phyloP scores from a whole-genome alignment of 768 basidiomycete genomes.

The Russula sp. region DNA sequence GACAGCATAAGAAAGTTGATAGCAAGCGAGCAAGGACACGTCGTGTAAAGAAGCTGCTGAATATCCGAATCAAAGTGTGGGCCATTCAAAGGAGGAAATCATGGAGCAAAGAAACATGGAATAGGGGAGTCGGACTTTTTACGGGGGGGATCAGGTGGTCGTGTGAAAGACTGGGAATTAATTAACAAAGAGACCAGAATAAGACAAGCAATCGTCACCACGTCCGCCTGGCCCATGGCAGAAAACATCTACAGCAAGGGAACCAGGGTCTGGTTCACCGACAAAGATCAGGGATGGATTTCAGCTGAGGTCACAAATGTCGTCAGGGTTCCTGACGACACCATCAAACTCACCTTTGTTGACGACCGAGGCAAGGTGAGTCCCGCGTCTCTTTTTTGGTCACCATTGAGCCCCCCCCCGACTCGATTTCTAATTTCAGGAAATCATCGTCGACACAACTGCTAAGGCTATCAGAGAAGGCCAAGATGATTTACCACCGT shows the following conservation, averaged over 20 bases:
- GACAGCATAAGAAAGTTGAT: constrained; percentile 40
- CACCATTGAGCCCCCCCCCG: not conserved
- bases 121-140: too few species aligned
- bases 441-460: constrained; percentile 73
- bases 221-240: constrained; percentile 49
- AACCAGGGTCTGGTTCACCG: constrained; percentile 87
- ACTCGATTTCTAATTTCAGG: constrained; percentile 39
- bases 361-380: constrained; percentile 90
- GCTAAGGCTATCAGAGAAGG: constrained; percentile 75
- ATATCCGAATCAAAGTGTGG: not conserved
- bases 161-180: constrained; percentile 11
- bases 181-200: not conserved
- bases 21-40: constrained; percentile 38
- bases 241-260: constrained; percentile 91
- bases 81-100: not conserved
- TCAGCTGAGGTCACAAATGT: constrained; percentile 75
- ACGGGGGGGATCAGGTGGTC: constrained; percentile 7
- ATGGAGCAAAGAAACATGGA: not conserved
- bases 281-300: constrained; percentile 93
- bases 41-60: constrained; percentile 25
- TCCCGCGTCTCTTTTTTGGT: constrained; percentile 15
- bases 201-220: constrained; percentile 12
- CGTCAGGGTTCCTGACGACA: constrained; percentile 59
- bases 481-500: constrained; percentile 77
- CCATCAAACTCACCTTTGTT: constrained; percentile 76